phyloP scores from a whole-genome alignment of 2,329 filamentous ascomycete genomes.

The Niveomyces coronatus region DNA sequence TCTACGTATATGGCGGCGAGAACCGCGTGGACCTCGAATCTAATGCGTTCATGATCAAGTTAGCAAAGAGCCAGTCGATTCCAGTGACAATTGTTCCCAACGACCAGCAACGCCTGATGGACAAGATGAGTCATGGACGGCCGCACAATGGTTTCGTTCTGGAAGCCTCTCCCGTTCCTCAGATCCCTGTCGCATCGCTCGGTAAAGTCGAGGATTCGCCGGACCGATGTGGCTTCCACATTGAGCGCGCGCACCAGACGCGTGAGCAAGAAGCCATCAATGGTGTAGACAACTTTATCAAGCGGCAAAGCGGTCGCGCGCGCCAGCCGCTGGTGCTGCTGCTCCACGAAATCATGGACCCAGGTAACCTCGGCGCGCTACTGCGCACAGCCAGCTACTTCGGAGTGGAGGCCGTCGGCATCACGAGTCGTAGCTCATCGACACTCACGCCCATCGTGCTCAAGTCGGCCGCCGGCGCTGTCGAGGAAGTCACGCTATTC shows the following conservation, averaged over 20 bases:
- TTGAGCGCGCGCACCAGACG: conserved; percentile 57
- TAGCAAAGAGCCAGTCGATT: conserved; percentile 41
- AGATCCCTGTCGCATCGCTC: conserved; percentile 54
- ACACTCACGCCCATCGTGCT: conserved; percentile 66
- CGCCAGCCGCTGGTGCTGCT: conserved; percentile 62
- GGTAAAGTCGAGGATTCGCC: conserved; percentile 35
- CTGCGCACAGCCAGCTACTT: conserved; percentile 82
- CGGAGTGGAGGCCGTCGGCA: conserved; percentile 74
- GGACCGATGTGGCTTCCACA: conserved; percentile 40
- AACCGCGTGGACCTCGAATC: conserved; percentile 41
- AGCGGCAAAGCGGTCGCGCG: conserved; percentile 19
- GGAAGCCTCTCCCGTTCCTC: conserved; percentile 75
- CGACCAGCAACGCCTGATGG: conserved; percentile 57
- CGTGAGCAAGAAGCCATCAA: conserved; percentile 67
- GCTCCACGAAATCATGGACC: conserved; percentile 69
- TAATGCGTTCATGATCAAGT: conserved; percentile 31
- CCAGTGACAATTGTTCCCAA: conserved; percentile 47
- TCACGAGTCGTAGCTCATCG: conserved; percentile 65
- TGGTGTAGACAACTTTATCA: conserved; percentile 46
- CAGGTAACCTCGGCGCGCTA: conserved; percentile 84
- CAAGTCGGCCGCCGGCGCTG: conserved; percentile 81
- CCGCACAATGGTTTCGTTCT: conserved; percentile 87
- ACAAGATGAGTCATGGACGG: conserved; percentile 71
- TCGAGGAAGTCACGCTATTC: conserved; percentile 69
- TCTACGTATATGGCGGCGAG: conserved; percentile 63